Evolutionary conservation across 345 rosid species (phyloP), one percentile per base, ranked within the genome.

Genomic region (Brassica rapa): DNA sequence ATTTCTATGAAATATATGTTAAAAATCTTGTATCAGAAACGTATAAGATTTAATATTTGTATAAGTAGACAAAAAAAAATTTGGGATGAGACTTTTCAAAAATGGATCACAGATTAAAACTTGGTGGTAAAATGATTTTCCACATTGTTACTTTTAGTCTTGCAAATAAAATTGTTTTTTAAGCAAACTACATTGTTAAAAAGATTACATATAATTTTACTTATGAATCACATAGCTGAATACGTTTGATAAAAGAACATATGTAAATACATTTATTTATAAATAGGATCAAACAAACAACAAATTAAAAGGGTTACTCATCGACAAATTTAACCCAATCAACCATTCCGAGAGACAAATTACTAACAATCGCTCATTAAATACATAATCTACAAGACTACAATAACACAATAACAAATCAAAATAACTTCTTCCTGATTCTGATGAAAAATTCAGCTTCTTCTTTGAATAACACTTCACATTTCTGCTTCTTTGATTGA

Each of bases 401-500:
- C 5, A 16, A 33, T 8, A 41, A 41, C 6, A 23, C 5, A 16
- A 33, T n/a, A 41, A 41, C 6, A 23, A 53, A 49, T 49, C n/a
- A 73, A 2, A 37, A 51, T 46, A 79, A 68, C 74, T 73, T 73
- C 65, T 62, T 79, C 70, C 70, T 15, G 51, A 74, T 62, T 74
- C 82, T 79, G 27, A 79, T 68, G 29, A 79, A 79, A 73, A 68
- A 78, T 68, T 79, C 82, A 11, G 46, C 66, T 27, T 73, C 78
- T 68, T 79, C 78, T 8, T 62, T 68, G 0, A 46, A 35, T 8
- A 79, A 67, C 55, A 73, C 75, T 24, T 68, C 71, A 51, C 37
- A 53, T 68, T 62, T 73, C 0, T 73, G 62, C 81, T 87, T 83
- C 81, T 91, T 92, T 65, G 86, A 77, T 65, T 84, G 79, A 32